Conservation (phyloP, 106 monocot genomes). For the Acorus gramineus region DNA sequence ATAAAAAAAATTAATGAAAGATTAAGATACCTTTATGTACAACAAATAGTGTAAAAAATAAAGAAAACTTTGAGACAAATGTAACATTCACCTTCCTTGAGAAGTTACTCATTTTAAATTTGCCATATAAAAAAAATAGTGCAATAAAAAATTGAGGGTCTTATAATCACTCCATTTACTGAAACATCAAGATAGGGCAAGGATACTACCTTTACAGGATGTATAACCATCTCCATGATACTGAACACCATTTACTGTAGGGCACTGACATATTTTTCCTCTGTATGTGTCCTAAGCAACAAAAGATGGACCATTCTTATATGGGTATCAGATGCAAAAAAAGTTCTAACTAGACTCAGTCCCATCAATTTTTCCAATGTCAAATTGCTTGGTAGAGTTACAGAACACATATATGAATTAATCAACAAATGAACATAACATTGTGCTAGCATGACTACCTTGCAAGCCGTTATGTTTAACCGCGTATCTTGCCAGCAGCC, state of each 20-base stretch:
- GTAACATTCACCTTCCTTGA: no score
- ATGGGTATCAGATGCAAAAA: background rate
- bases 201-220: conserved; percentile 51
- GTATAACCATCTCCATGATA: conserved; percentile 86
- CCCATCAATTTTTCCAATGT: background rate
- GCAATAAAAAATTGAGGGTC: no score
- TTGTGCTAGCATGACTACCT: conserved; percentile 28
- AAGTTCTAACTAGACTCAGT: background rate
- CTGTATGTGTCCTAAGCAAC: conserved; percentile 77
- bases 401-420: background rate
- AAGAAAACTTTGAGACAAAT: background rate
- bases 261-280: conserved; percentile 81
- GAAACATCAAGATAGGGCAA: no score
- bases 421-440: background rate
- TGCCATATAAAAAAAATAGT: no score
- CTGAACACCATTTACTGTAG: conserved; percentile 51
- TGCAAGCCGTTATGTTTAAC: conserved; percentile 76
- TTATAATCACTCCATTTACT: no score
- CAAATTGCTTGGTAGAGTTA: no score
- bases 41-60: background rate
- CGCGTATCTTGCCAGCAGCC: conserved; percentile 68
- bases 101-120: no score
- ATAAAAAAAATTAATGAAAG: background rate
- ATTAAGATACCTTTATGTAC: background rate
- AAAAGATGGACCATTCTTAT: conserved; percentile 11